phyloP scores from a whole-genome alignment of 441 rosid species.

The Cnidoscolus chayamansa region DNA sequence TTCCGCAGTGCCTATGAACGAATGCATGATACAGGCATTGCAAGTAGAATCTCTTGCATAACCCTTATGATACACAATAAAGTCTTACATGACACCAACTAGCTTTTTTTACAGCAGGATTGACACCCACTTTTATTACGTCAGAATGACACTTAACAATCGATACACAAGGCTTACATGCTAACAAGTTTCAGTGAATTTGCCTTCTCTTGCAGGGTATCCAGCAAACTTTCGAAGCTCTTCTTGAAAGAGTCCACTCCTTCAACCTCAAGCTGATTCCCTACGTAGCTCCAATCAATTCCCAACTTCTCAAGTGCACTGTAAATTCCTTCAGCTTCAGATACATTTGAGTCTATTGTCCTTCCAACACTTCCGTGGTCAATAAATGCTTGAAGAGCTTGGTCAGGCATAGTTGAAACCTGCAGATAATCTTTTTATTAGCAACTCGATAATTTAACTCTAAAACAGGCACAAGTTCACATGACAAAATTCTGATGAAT shows the following conservation, averaged over 20 bases:
- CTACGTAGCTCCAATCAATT: slow-evolving; percentile 80
- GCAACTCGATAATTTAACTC: not conserved
- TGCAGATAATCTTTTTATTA: slow-evolving; percentile 18
- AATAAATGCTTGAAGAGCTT: slow-evolving; percentile 83
- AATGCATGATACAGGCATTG: not conserved
- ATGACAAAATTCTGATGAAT: not conserved
- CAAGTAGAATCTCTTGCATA: not conserved
- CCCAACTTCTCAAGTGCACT: slow-evolving; percentile 97
- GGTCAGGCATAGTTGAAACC: slow-evolving; percentile 99
- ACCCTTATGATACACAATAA: slow-evolving; percentile 24
- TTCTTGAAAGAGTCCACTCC: slow-evolving; percentile 91
- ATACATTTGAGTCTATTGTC: slow-evolving; percentile 79
- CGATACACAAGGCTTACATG: slow-evolving; percentile 38
- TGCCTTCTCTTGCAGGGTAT: slow-evolving; percentile 91
- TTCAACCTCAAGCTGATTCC: slow-evolving; percentile 79
- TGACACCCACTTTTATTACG: slow-evolving; percentile 36
- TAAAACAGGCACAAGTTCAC: not conserved
- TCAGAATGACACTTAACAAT: slow-evolving; percentile 15
- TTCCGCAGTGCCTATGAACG: too few relatives aligned
- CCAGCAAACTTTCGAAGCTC: slow-evolving; percentile 90
- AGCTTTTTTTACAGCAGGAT: slow-evolving; percentile 27
- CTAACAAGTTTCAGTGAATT: slow-evolving; percentile 73
- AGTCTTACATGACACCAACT: slow-evolving; percentile 25
- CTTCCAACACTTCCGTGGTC: slow-evolving; percentile 83
- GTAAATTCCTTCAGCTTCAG: slow-evolving; percentile 92